Conservation (phyloP, 1,284 basidiomycete genomes). For the Cryptococcus sp. region DNA sequence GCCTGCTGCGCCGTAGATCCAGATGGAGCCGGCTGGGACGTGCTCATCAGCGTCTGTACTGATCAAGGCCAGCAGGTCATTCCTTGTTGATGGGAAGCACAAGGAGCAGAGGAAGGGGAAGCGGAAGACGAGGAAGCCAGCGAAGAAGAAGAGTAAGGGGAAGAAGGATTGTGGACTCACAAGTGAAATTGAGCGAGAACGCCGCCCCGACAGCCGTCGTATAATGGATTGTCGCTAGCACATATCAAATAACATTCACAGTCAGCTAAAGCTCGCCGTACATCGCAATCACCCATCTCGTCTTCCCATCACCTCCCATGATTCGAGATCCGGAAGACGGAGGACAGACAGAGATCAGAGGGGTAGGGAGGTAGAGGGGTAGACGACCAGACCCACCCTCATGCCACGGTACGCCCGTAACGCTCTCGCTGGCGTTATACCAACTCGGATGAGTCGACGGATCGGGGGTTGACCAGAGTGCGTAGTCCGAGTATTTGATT, state of each 20-base stretch:
- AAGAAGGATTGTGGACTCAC: not conserved
- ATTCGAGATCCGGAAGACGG: too few relatives aligned
- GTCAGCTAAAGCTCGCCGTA: not conserved
- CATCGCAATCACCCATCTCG: not conserved
- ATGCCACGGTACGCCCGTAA: constrained; percentile 47
- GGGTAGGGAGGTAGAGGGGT: too few relatives aligned
- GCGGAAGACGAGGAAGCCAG: not conserved
- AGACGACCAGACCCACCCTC: constrained; percentile 33
- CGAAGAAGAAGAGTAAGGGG: not conserved
- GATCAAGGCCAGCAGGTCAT: not conserved
- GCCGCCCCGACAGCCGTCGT: constrained; percentile 32
- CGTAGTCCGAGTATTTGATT: constrained; percentile 37
- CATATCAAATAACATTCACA: constrained; percentile 6
- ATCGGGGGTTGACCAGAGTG: constrained; percentile 51
- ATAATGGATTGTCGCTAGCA: constrained; percentile 43
- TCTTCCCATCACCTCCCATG: not conserved
- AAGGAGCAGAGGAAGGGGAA: not conserved
- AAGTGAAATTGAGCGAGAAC: constrained; percentile 33
- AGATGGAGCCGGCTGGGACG: constrained; percentile 28
- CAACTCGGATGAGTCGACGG: constrained; percentile 47
- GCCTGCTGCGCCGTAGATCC: constrained; percentile 44
- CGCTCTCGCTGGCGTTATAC: constrained; percentile 39
- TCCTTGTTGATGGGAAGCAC: too few relatives aligned
- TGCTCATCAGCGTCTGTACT: constrained; percentile 12
- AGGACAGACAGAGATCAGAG: not conserved